Evolutionary conservation across 1,284 basidiomycete species (phyloP), one percentile per base, ranked within the genome.

Genomic region (Marasmius fiardii): DNA sequence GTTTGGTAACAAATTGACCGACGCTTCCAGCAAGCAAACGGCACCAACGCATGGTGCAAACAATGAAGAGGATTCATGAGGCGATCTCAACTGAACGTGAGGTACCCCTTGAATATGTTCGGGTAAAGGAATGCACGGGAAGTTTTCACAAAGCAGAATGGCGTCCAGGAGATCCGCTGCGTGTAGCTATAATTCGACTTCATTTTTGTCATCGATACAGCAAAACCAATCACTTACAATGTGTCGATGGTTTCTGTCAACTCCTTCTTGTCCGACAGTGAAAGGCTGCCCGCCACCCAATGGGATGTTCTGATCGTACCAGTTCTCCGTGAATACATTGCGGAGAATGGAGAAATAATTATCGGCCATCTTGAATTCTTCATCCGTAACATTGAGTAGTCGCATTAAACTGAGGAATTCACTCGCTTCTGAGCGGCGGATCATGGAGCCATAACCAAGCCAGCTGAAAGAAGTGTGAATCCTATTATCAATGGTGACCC

Each of bases 311-410:
- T 84, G 79, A 64, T 86, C 82, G 58, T 84, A 79, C 83, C 86
- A 87, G 16, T 75, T 65, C 59, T 81, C 76, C 1, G 78, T 74
- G 14, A 74, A 63, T 24, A 67, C 62, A 59, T 87, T 88, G 54
- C 71, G 72, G 51, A 88, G 68, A 53, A 88, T 71, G 3, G 83
- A 75, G 64, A 80, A 88, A 61, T 86, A 87, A 60, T 88, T 88
- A 64, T 89, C 86, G 1, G 85, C 83, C 85, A 86, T 88, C 59
- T 79, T 76, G 63, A 75, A 70, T 61, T 85, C 78, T 41, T 81
- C 80, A 3, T 73, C 66, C 0, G 79, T 71, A 34, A 75, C 67
- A 39, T 79, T 71, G 39, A 86, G 66, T 28, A 57, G 52, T 12
- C 69, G 63, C 61, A 87, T 67, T 21, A 85, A 68, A 12, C 67